These are phyloP conservation scores for Rubia yunnanensis DNA, from an alignment of 257 asterid species.

Conservation along the genomic window DNA sequence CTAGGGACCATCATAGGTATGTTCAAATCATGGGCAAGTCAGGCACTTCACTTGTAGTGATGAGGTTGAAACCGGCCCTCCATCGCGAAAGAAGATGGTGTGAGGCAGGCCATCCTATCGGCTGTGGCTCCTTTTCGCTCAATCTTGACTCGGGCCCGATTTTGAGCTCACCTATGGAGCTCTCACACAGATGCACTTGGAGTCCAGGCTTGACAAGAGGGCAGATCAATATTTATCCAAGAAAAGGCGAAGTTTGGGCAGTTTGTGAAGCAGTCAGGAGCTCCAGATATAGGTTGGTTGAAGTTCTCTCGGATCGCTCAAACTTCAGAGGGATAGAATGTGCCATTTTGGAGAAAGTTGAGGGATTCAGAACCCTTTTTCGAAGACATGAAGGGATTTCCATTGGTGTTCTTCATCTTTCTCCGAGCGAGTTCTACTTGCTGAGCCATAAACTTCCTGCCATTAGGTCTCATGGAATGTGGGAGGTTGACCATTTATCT, in stretches of 20 bases:
- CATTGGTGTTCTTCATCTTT: neutral
- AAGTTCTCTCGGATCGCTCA: conserved; percentile 15
- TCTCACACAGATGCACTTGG: conserved; percentile 17
- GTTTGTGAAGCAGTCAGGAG: conserved; percentile 6
- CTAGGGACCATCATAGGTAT: conserved; percentile 5
- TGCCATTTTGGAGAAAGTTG: conserved; percentile 11
- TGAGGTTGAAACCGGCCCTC: conserved; percentile 16
- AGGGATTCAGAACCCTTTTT: conserved; percentile 8
- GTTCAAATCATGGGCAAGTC: neutral
- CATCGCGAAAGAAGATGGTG: conserved; percentile 22
- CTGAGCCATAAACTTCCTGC: conserved; percentile 15
- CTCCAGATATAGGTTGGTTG: conserved; percentile 15
- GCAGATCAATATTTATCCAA: conserved; percentile 15
- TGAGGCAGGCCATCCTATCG: conserved; percentile 18
- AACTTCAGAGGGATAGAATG: conserved; percentile 11
- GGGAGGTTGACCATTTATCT: conserved; percentile 17
- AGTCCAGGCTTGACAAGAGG: conserved; percentile 1
- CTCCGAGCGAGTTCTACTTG: conserved; percentile 10
- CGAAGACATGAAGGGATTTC: conserved; percentile 12
- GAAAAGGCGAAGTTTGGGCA: conserved; percentile 24
- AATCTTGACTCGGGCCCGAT: neutral
- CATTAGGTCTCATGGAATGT: conserved; percentile 13
- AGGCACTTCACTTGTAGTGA: neutral
- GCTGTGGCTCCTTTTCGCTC: conserved; percentile 18
- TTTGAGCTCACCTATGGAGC: conserved; percentile 4